phyloP scores from a whole-genome alignment of 2,329 filamentous ascomycete species.

The Kalaharituber pfeilii region DNA sequence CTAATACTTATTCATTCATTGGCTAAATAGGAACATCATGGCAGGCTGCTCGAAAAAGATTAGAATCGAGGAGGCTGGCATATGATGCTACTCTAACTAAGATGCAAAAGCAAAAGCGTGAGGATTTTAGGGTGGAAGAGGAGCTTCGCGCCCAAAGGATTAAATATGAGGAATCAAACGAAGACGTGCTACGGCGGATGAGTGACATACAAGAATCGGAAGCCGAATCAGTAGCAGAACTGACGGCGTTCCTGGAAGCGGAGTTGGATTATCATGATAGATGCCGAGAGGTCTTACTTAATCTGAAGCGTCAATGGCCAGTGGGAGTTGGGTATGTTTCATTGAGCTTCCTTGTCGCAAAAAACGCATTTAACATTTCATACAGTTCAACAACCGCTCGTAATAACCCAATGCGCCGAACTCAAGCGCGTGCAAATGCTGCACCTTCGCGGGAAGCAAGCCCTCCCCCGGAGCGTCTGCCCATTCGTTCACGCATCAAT shows the following conservation, averaged over 20 bases:
- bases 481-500: background rate
- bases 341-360: too few species aligned
- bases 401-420: background rate
- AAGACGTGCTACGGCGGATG: slow-evolving; percentile 85
- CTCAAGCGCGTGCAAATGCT: background rate
- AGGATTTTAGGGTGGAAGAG: slow-evolving; percentile 85
- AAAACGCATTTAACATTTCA: too few species aligned
- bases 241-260: slow-evolving; percentile 68
- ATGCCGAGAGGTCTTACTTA: slow-evolving; percentile 64
- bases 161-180: slow-evolving; percentile 89
- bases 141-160: slow-evolving; percentile 79
- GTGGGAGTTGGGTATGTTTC: slow-evolving; percentile 28
- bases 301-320: slow-evolving; percentile 53
- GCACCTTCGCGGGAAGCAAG: background rate
- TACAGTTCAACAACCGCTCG: too few species aligned
- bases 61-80: slow-evolving; percentile 71
- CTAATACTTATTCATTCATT: background rate
- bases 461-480: background rate
- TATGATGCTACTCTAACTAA: slow-evolving; percentile 82
- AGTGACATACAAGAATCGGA: slow-evolving; percentile 91
- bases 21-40: background rate
- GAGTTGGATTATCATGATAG: slow-evolving; percentile 84
- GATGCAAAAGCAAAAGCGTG: slow-evolving; percentile 82
- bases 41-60: slow-evolving; percentile 76
- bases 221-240: slow-evolving; percentile 59